Evolutionary conservation across 1,284 basidiomycete genomes (phyloP), one percentile per base, ranked within the genome.

Genomic region (Pterulicium gracile): DNA sequence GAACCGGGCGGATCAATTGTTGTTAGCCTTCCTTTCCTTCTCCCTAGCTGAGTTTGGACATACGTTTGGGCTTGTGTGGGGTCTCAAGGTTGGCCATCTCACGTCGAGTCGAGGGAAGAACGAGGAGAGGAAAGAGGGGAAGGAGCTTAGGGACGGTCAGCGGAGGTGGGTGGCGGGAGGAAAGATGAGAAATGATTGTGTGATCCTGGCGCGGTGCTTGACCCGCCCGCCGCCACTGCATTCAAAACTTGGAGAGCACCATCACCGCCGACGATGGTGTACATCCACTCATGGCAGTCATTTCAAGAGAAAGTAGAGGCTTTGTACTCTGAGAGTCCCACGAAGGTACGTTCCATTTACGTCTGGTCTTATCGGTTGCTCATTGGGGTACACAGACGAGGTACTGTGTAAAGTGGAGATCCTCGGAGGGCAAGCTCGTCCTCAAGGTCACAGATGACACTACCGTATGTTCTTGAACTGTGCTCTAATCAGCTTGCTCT

Each of bases 381-480:
- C 13, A 14, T 41, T 19, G 19, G 39, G 49, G 48, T 24, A 45
- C 17, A 21, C 55, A 95, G 91, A 75, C 86, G 23, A 76, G 91
- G 45, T 94, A 94, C 63, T 81, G 78, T 59, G 79, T 94, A 58
- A 92, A 93, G 71, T 95, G 89, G 81, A 79, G 76, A 56, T 73
- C 83, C 24, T 77, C 77, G 5, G 81, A 88, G 57, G 88, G 87
- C 12, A 81, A 88, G 58, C 75, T 95, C 15, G 86, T 94, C 45
- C 72, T 96, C 51, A 94, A 94, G 67, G 81, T 95, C 57, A 95
- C 92, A 1, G 88, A 95, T 65, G 77, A 94, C 63, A 74, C 71
- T 32, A 86, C 80, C 57, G 92, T 93, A 61, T 55, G 86, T 73
- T 4, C n/a, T 27, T 24, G 39, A 42, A 18, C 43, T 34, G 43